Percentiles rank a stretch among this genome's conserved stretches.
phyloP scores from a whole-genome alignment of 192 early-diverging fungal species.

The Globomyces pollinis-pini region DNA sequence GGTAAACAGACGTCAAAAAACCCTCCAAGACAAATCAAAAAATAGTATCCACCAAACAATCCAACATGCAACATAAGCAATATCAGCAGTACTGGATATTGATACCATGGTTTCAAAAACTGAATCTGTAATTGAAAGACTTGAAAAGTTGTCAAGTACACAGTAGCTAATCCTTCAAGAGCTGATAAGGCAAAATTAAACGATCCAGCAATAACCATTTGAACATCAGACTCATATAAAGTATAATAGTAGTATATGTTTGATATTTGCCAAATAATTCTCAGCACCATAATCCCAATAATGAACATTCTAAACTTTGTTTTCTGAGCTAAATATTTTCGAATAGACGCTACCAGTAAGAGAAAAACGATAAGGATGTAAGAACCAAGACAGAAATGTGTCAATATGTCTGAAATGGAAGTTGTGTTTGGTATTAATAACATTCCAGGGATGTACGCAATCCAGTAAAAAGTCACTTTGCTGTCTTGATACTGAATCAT shows the following conservation, averaged over 20 bases:
- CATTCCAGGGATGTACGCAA: not conserved
- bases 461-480: not conserved
- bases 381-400: not conserved
- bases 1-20: too few species aligned
- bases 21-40: too few species aligned
- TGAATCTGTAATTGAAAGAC: not conserved
- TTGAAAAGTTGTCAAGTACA: not conserved
- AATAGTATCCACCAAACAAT: not conserved
- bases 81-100: too few species aligned
- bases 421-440: not conserved
- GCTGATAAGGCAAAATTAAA: not conserved
- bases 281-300: not conserved
- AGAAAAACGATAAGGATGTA: not conserved
- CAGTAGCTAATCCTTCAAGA: not conserved
- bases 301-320: slow-evolving; percentile 1
- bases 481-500: not conserved
- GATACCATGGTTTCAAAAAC: too few species aligned
- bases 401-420: not conserved
- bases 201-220: not conserved
- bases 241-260: not conserved
- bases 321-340: not conserved
- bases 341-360: not conserved
- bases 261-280: not conserved
- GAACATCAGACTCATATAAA: not conserved
- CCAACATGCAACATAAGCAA: not conserved